phyloP scores from a whole-genome alignment of 2,329 filamentous ascomycete species.

The Pseudocercospora vitis region DNA sequence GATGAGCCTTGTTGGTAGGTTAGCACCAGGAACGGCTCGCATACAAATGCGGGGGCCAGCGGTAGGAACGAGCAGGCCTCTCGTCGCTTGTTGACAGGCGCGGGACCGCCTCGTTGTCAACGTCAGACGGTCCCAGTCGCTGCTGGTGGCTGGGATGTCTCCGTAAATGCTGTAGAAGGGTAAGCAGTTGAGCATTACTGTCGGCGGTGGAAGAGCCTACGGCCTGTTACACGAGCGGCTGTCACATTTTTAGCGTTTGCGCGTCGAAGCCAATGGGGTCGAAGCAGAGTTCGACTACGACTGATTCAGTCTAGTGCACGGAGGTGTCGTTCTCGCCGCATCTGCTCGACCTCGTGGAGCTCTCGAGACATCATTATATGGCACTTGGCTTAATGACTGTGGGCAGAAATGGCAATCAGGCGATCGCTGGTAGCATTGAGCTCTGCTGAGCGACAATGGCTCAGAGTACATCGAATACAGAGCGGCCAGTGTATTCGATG shows the following conservation, averaged over 20 bases:
- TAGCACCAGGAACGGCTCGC: not conserved
- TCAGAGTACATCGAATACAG: constrained; percentile 16
- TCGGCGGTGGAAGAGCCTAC: no score
- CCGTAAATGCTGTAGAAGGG: no score
- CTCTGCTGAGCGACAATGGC: constrained; percentile 24
- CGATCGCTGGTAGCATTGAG: constrained; percentile 20
- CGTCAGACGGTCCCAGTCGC: not conserved
- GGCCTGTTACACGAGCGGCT: not conserved
- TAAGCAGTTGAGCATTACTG: no score
- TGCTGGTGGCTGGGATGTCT: not conserved
- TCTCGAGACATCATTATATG: not conserved
- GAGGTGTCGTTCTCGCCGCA: not conserved
- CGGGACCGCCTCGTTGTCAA: not conserved
- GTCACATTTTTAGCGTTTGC: not conserved
- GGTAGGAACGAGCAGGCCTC: not conserved
- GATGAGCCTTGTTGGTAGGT: constrained; percentile 3
- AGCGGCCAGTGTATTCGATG: constrained; percentile 28
- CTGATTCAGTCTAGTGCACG: not conserved
- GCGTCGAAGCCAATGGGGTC: not conserved
- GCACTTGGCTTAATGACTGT: no score
- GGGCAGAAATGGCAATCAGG: constrained; percentile 20
- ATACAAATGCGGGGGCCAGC: constrained; percentile 1
- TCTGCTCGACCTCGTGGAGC: not conserved
- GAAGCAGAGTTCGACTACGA: not conserved
- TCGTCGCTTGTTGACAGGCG: not conserved